Base-by-base conservation (phyloP, 495 filamentous ascomycete species). In the Penicillium lagena region DNA sequence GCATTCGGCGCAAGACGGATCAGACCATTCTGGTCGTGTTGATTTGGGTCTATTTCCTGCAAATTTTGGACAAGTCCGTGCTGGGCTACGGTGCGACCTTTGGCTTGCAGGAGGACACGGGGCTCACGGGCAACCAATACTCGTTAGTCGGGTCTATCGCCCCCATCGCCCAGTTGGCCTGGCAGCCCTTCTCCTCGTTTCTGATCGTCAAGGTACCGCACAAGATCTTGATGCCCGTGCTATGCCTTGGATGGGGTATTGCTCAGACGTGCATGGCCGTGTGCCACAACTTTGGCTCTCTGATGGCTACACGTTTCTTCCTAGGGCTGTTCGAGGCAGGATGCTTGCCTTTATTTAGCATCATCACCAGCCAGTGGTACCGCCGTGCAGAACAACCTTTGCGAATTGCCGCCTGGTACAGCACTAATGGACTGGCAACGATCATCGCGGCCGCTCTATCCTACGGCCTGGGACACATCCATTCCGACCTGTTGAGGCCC, bases 201-300 rank as follows among this genome's bases (percentile, higher is more conserved):
- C 62, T 86, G 29, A 83, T 86, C 53, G 78, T 85, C 51, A 80
- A 80, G 52, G 76, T 86, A 2, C 80, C 79, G 0, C 80, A 76
- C 49, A 71, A 76, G n/a, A 77, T 81, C 33, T 60, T 86, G 2
- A 82, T 84, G 81, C 78, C 81, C 0, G 29, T 40, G 0, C 55
- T 84, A n/a, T 65, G 75, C 9, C 57, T 83, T 9, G 80, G 80
- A 29, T 58, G 73, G 73, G 73, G 72, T 4, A 59, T 75, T 42
- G 63, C 73, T 2, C 67, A 72, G 43, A 51, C 69, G 1, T 55
- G 54, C 34, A 72, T 75, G 68, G 71, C 72, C 1, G 69, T 68
- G 1, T 69, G 64, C 29, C 57, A 71, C 34, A 68, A 58, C 40
- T 74, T 71, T 45, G 29, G 47, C 4, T 47, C 46, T 0, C 54